Evolutionary conservation across 1,284 basidiomycete genomes (phyloP), one percentile per base, ranked within the genome.

Genomic region (Erythrobasidium hasegawianum): DNA sequence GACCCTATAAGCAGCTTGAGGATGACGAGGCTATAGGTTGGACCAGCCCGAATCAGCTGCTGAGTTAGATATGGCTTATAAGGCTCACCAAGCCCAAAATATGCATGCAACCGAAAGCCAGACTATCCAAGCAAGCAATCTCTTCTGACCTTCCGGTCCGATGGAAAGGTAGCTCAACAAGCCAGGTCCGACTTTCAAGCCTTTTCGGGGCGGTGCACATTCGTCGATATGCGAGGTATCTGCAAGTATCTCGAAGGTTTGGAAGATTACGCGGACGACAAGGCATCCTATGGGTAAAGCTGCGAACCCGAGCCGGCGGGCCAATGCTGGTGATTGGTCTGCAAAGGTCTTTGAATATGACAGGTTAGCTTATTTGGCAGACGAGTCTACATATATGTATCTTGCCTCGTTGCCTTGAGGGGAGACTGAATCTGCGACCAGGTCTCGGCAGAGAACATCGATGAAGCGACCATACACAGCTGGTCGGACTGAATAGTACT

Each of bases 381-480:
- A 18, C 18, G n/a, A 2, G 20, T 18, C 16, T 18, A 45, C 64
- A 57, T 47, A 29, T 38, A 67, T 65, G 20, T n/a, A n/a, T 18
- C 50, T 22, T 52, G 56, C 54, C 14, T 53, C 40, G 24, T 14
- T 47, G 52, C 49, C 20, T 59, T 61, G 27, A 52, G 4, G 11
- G 4, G 33, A 5, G 14, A 13, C 39, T 50, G 38, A 55, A 57
- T 43, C 2, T 39, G 45, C 84, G 33, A 94, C 83, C 11, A 98
- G 83, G 76, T 99, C 96, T 49, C 90, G 87, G 74, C 95, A 97
- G 0, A 99, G 83, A 0, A 99, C 90, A 74, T 99, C 96, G 11
- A 88, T 91, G 78, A 93, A 99, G 11, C 96, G 84, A 68, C 93
- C 93, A 72, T 98, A 99, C 0, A 97, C 90, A 0, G 88, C 89